Base-by-base conservation (phyloP, 257 asterid genomes). In the Nicotiana sylvestris region DNA sequence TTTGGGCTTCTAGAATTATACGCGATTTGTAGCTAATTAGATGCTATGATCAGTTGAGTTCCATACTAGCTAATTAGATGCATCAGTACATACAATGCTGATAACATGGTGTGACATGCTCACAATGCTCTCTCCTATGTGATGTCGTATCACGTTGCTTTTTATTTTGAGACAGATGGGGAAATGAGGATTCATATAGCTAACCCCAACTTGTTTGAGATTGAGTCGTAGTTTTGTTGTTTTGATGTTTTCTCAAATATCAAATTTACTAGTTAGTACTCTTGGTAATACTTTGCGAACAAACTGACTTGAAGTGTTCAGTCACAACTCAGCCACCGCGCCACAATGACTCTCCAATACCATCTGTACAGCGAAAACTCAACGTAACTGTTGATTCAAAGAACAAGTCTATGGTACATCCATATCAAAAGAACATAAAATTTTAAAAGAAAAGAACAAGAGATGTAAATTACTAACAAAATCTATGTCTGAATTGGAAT, bases 1-100 rank as follows among this genome's bases (percentile, higher is more conserved):
- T 68, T 91, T 95, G 11, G 96, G 98, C 43, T 95, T 85, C 74
- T 95, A 90, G 91, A 35, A 9, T 25, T 49, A 3, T 3, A 15
- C 13, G 6, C 58, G 18, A 51, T 76, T 49, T 6, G 16, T 51
- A 51, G 46, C 80, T 51, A 74, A 15, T 27, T 76, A 76, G 64
- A 27, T 51, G 27, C n/a, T 12, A 35, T 51, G 80, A 51, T 29
- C 5, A 51, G 16, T 32, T 56, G 6, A 43, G 61, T 6, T 12
- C 15, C 79, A 13, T 76, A 39, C 64, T 29, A 49, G 64, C 29
- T 51, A 49, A 43, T 51, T 76, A 51, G 80, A 27, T 76, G 58
- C 21, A 13, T 49, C 27, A 51, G n/a, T 10, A 25, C 11, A 12
- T 43, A 72, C 12, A 72, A 72, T 5, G 12, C 37, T 66, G 60